Base-by-base conservation (phyloP, 345 rosid species). In the Eucalyptus marginata region DNA sequence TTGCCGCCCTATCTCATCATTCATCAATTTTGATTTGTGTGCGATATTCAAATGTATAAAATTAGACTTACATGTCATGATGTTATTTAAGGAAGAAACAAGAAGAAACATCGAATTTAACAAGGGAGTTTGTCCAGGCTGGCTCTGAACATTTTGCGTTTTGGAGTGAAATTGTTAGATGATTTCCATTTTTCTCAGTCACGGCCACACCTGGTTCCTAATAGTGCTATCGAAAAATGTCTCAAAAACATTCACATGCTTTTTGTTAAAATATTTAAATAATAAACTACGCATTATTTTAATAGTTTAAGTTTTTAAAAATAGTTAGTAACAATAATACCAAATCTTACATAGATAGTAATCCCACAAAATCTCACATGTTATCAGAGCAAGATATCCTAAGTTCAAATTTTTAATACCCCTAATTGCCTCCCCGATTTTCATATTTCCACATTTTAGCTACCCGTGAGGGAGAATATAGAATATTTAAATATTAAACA, bases 381-480 rank as follows among this genome's bases (percentile, higher is more conserved):
- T 22, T 56, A 9, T 10, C 1, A 56, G 1, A 56, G 1, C 6
- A 10, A 56, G 3, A 56, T 10, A 25, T 22, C 13, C 6, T 56
- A 3, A 56, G 62, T 56, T 56, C 29, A 22, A 56, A 24, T 24
- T 56, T 56, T 56, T 0, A 4, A 56, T 22, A 56, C 29, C 29
- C 62, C 29, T 56, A 56, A 4, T 56, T 24, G 27, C 62, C 62
- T 1, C 62, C 12, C 62, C 13, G 0, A 56, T 24, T 24, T 24
- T 22, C 62, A 56, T 56, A 56, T 10, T 56, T 10, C 3, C 62
- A 56, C 1, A 10, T 6, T 56, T 56, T 24, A 56, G 29, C 13
- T 24, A 24, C 13, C 0, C 6, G 0, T 56, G 13, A 10, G 3
- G 29, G 24, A 52, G 25, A 52, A 52, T 52, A 56, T 52, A 9